phyloP scores from a whole-genome alignment of 208 protist species.

The Angomonas deanei region DNA sequence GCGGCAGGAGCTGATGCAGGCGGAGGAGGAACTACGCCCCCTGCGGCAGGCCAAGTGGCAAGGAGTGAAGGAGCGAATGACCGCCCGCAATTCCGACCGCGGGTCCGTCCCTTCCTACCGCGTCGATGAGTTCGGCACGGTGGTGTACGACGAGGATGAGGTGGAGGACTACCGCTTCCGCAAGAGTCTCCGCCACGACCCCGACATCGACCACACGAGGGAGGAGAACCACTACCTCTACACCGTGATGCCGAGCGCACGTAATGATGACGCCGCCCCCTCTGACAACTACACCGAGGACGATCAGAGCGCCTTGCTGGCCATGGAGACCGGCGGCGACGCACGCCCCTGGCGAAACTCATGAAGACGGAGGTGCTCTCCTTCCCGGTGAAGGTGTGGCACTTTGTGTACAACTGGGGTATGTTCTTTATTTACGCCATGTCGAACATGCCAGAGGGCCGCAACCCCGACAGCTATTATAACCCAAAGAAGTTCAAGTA shows the following conservation, averaged over 20 bases:
- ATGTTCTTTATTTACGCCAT: constrained; percentile 30
- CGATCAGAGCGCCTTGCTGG: neutral
- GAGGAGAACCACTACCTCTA: constrained; percentile 10
- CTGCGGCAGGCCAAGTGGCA: constrained; percentile 26
- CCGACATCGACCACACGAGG: constrained; percentile 10
- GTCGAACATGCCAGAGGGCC: constrained; percentile 11
- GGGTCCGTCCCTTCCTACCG: neutral
- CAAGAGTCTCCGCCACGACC: neutral
- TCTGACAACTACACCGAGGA: neutral
- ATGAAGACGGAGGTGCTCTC: constrained; percentile 23
- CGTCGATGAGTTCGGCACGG: neutral
- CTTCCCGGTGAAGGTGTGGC: constrained; percentile 17
- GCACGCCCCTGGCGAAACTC: constrained; percentile 9
- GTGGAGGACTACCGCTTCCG: neutral
- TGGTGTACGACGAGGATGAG: neutral
- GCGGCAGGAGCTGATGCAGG: neutral
- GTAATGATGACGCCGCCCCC: constrained; percentile 1
- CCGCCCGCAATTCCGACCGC: neutral
- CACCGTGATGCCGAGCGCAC: neutral
- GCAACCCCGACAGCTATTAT: constrained; percentile 25
- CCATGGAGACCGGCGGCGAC: neutral
- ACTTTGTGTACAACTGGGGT: constrained; percentile 41
- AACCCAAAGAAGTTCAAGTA: constrained; percentile 17
- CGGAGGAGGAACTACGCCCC: constrained; percentile 13
- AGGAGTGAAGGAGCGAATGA: constrained; percentile 30